Conservation (phyloP, 805 yeast genomes). For the Wickerhamomyces bovis region DNA sequence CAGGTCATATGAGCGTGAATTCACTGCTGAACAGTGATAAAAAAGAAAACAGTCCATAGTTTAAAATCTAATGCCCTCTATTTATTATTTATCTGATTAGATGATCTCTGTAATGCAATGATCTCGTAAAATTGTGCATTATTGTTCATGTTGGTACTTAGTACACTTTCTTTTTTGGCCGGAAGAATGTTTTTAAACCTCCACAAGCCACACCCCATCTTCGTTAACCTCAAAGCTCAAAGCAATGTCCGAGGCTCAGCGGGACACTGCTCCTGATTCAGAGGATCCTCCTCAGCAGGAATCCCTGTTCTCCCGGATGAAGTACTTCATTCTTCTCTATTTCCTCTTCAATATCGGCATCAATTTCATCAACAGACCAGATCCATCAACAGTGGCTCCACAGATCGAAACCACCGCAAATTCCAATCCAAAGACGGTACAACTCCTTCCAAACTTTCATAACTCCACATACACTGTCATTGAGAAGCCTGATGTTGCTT, state of each 20-base stretch:
- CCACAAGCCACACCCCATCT: neutral
- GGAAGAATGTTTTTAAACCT: no score
- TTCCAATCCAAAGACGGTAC: neutral
- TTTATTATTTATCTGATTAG: neutral
- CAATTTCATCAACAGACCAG: slow-evolving; percentile 1
- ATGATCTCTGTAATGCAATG: neutral
- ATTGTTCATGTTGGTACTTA: no score
- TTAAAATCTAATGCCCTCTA: neutral
- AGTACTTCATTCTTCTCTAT: slow-evolving; percentile 7
- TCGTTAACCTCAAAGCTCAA: neutral
- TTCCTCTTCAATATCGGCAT: slow-evolving; percentile 8
- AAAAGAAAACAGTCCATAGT: neutral
- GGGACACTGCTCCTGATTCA: neutral
- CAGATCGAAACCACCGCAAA: neutral
- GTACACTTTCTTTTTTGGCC: no score
- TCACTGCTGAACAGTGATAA: slow-evolving; percentile 14
- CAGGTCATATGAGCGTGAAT: slow-evolving; percentile 13
- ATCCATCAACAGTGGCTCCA: neutral
- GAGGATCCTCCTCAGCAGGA: slow-evolving; percentile 2
- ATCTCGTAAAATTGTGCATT: no score
- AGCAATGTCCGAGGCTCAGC: neutral
- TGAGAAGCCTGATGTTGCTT: slow-evolving; percentile 10
- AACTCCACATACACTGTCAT: slow-evolving; percentile 9
- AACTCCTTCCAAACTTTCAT: slow-evolving; percentile 9
- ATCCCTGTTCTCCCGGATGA: slow-evolving; percentile 6